Evolutionary conservation across 2,329 filamentous ascomycete species (phyloP).

Genomic region (Colletotrichum theobromicola): DNA sequence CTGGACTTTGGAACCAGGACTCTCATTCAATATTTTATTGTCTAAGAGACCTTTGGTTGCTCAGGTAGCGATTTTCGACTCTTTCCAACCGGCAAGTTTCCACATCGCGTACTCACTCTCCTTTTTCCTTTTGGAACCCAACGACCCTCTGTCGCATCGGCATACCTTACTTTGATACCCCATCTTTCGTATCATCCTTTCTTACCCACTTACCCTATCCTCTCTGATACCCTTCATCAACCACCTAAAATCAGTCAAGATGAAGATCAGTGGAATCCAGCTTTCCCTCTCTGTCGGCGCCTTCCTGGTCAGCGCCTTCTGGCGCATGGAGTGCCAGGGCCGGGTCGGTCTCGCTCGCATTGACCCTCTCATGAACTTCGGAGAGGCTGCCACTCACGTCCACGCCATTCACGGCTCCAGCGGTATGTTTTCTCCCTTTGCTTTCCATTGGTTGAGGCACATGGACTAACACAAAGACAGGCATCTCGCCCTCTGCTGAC

Average conservation of each 20-base stretch:
- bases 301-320: constrained; percentile 67
- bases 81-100: not conserved
- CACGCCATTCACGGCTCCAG: constrained; percentile 79
- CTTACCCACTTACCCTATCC: not conserved
- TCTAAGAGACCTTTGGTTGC: not conserved
- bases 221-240: constrained; percentile 19
- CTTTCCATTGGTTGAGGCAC: not conserved
- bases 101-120: not conserved
- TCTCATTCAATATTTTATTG: not conserved
- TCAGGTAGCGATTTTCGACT: not conserved
- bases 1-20: not conserved
- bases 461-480: constrained; percentile 46
- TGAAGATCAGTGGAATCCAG: not conserved
- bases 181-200: constrained; percentile 12
- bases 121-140: not conserved
- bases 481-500: constrained; percentile 64
- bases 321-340: constrained; percentile 86
- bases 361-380: constrained; percentile 76
- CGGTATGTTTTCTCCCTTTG: constrained; percentile 60
- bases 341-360: constrained; percentile 73
- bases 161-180: constrained; percentile 10
- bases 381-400: constrained; percentile 65
- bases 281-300: not conserved
- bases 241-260: not conserved
- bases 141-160: constrained; percentile 23